These are phyloP conservation scores for Fusarium protoensiforme DNA, from an alignment of 2,329 filamentous ascomycete species.

Conservation along the genomic window DNA sequence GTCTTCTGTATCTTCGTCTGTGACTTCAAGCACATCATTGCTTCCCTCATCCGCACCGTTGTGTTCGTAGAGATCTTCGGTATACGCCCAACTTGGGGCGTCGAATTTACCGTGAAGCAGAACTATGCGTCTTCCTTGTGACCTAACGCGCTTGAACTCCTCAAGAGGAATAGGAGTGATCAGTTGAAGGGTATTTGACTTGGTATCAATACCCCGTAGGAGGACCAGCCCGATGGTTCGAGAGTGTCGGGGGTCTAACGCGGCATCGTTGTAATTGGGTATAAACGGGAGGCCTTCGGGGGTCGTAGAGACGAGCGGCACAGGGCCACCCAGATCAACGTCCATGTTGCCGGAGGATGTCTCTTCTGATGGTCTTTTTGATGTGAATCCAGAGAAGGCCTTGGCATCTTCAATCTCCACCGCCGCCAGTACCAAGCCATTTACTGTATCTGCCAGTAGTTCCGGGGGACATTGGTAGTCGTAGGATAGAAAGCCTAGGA, in stretches of 20 bases:
- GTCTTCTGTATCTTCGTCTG: constrained; percentile 50
- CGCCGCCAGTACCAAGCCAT: constrained; percentile 76
- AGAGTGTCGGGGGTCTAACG: constrained; percentile 70
- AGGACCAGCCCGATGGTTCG: constrained; percentile 72
- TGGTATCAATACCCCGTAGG: constrained; percentile 74
- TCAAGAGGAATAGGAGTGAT: constrained; percentile 67
- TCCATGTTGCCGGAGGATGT: constrained; percentile 28
- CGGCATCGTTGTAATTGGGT: constrained; percentile 61
- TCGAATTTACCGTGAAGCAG: constrained; percentile 77
- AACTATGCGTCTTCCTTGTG: constrained; percentile 63
- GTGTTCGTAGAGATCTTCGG: constrained; percentile 66
- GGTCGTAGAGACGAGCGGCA: constrained; percentile 30
- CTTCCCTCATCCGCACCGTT: constrained; percentile 46
- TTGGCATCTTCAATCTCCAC: constrained; percentile 67
- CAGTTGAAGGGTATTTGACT: constrained; percentile 67
- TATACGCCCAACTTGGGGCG: constrained; percentile 75
- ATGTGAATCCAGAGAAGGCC: constrained; percentile 56
- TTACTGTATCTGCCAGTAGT: constrained; percentile 72
- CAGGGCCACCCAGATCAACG: neutral
- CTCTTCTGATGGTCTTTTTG: neutral
- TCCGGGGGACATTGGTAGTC: constrained; percentile 70
- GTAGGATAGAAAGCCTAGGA: constrained; percentile 76
- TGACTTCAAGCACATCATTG: constrained; percentile 45
- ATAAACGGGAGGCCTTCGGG: constrained; percentile 72
- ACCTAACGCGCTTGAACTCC: constrained; percentile 53